phyloP scores from a whole-genome alignment of 345 rosid genomes.

The Brassica juncea region DNA sequence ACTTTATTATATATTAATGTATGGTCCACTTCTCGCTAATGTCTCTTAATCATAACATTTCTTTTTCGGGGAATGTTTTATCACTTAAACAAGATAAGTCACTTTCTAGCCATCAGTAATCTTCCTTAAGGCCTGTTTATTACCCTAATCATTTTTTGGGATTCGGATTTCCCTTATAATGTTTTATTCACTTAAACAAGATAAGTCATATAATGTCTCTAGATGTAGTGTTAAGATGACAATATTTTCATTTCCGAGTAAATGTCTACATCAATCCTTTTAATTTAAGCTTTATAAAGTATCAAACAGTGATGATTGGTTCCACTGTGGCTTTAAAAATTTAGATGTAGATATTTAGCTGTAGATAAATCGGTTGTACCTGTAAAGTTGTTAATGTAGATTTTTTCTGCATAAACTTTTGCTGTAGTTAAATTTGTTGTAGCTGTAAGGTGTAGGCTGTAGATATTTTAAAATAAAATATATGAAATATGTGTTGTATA shows the following conservation, averaged over 20 bases:
- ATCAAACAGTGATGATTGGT: neutral
- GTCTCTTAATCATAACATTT: conserved; percentile 17
- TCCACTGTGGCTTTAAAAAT: too few relatives aligned
- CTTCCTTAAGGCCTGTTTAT: neutral
- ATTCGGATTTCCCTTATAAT: neutral
- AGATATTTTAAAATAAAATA: too few relatives aligned
- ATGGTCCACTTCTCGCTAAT: conserved; percentile 19
- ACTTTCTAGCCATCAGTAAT: neutral
- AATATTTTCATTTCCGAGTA: neutral
- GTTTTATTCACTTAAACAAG: too few relatives aligned
- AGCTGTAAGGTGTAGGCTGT: too few relatives aligned
- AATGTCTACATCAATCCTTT: neutral
- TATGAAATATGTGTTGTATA: too few relatives aligned
- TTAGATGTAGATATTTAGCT: too few relatives aligned
- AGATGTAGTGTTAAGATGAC: conserved; percentile 13
- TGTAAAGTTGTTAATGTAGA: too few relatives aligned
- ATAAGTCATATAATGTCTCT: neutral
- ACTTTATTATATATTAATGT: neutral
- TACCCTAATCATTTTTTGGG: neutral
- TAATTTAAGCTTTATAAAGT: neutral
- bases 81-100: conserved; percentile 16
- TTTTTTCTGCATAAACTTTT: too few relatives aligned
- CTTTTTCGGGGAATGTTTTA: conserved; percentile 1
- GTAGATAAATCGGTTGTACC: too few relatives aligned
- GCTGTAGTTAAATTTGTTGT: too few relatives aligned